Evolutionary conservation across 371 early-diverging fungal genomes (phyloP), one percentile per base, ranked within the genome.

Genomic region (Choanephora cucurbitarum): DNA sequence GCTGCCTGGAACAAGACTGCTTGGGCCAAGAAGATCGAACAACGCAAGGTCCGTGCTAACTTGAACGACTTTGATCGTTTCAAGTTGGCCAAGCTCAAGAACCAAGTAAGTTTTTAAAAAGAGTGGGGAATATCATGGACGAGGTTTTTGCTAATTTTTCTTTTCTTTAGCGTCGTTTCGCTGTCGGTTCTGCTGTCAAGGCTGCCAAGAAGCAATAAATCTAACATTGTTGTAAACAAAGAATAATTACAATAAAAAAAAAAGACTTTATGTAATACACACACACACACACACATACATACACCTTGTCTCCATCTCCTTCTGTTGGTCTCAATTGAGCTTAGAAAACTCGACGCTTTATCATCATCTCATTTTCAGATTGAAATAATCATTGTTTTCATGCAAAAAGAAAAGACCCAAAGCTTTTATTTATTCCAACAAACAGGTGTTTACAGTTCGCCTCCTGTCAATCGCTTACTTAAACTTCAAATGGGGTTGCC

Each of bases 51-150:
- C 74, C 91, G 98, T 66, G 85, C 91, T 54, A 69, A 75, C 72
- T 79, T 95, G 75, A 66, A 88, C 54, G 99, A 99, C 84, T 97
- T 97, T 79, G 97, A 97, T 72, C 91, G 98, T 67, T 97, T 96
- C 94, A 95, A 97, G 91, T 67, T 95, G 57, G 79, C 79, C 80
- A 83, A 88, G 78, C 77, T 90, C 70, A 90, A 89, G 86, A 89
- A 85, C 84, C 82, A 91, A 82, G 85, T 86, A 81, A 70, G 69
- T 42, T 41, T 32, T 31, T 9, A 18, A 37, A 44, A 23, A 31
- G 41, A 21, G n/a, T 24, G 41, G 18, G 44, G 15, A 54, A 9
- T n/a, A n/a, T n/a, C n/a, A n/a, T n/a, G n/a, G n/a, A n/a, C n/a
- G 7, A 41, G 17, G 19, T 44, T 47, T 34, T 44, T 44, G 24